A percentile compares a stretch with the other conserved stretches of the same genome.
These are phyloP conservation scores for Talaromyces islandicus DNA, from an alignment of 2,329 filamentous ascomycete genomes.

Conservation along the genomic window DNA sequence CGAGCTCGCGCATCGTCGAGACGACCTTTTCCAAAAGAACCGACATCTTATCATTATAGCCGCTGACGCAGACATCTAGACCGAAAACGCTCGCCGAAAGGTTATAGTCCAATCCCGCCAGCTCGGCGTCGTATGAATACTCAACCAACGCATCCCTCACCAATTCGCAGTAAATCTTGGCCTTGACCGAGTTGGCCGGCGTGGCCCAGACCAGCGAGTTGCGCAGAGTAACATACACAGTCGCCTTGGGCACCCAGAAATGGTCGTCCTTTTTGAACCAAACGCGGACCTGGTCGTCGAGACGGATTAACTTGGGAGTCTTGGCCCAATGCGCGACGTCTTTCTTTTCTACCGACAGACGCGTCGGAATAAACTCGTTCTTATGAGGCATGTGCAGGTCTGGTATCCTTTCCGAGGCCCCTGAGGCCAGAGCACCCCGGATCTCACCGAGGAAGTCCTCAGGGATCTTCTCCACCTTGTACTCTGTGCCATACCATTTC, in stretches of 20 bases:
- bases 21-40: conserved; percentile 88
- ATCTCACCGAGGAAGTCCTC: conserved; percentile 68
- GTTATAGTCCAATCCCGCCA: conserved; percentile 80
- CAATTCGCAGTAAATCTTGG: conserved; percentile 74
- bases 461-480: conserved; percentile 75
- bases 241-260: conserved; percentile 96
- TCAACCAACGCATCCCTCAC: conserved; percentile 85
- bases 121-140: conserved; percentile 92
- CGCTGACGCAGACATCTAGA: conserved; percentile 70
- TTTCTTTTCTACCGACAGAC: conserved; percentile 91
- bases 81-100: conserved; percentile 68
- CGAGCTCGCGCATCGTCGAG: conserved; percentile 73
- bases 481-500: conserved; percentile 97
- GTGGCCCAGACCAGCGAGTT: conserved; percentile 75
- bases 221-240: conserved; percentile 71
- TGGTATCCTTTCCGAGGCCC: conserved; percentile 54
- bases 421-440: conserved; percentile 55
- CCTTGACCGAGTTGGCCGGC: conserved; percentile 71
- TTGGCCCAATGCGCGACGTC: conserved; percentile 70
- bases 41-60: conserved; percentile 94
- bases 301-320: conserved; percentile 74
- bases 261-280: conserved; percentile 99
- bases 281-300: conserved; percentile 71
- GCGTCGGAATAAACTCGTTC: conserved; percentile 93
- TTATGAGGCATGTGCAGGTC: conserved; percentile 81